These are phyloP conservation scores for Phytopythium kandeliae DNA, from an alignment of 352 stramenopile species.

Conservation along the genomic window DNA sequence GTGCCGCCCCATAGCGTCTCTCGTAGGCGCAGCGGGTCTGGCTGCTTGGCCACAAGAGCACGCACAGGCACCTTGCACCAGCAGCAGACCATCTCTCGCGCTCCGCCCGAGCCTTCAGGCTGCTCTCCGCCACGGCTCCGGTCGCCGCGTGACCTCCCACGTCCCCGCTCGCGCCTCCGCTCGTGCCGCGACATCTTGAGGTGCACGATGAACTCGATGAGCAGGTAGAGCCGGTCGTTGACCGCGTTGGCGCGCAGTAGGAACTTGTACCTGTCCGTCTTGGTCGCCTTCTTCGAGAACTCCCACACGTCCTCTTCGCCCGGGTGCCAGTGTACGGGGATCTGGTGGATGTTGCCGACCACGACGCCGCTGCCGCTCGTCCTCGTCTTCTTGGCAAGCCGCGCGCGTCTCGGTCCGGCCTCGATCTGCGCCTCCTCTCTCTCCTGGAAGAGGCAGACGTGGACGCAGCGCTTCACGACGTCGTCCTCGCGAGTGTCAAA, in stretches of 20 bases:
- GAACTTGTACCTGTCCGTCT: slow-evolving; percentile 81
- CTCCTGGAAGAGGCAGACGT: slow-evolving; percentile 74
- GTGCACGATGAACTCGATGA: slow-evolving; percentile 75
- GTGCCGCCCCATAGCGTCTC: slow-evolving; percentile 66
- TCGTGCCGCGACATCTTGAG: slow-evolving; percentile 26
- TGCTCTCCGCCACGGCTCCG: no score
- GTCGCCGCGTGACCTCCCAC: slow-evolving; percentile 3
- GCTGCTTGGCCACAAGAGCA: slow-evolving; percentile 38
- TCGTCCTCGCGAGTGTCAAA: slow-evolving; percentile 76
- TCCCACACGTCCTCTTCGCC: slow-evolving; percentile 77
- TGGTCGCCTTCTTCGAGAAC: slow-evolving; percentile 72
- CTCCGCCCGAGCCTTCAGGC: slow-evolving; percentile 5
- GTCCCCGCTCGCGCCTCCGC: slow-evolving; percentile 11
- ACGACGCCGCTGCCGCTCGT: slow-evolving; percentile 26
- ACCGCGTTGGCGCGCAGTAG: slow-evolving; percentile 64
- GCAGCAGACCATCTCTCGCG: slow-evolving; percentile 66
- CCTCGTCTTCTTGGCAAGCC: background rate
- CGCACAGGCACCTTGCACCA: slow-evolving; percentile 73
- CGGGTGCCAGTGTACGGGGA: slow-evolving; percentile 66
- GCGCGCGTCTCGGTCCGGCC: background rate
- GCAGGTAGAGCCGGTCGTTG: slow-evolving; percentile 59
- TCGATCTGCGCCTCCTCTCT: slow-evolving; percentile 19
- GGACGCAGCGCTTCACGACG: slow-evolving; percentile 73
- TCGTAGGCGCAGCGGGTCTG: slow-evolving; percentile 40
- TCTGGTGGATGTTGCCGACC: slow-evolving; percentile 73